Evolutionary conservation across 23 red algal species (phyloP), one percentile per base, ranked within the genome.

Genomic region (Gracilaria caudata): DNA sequence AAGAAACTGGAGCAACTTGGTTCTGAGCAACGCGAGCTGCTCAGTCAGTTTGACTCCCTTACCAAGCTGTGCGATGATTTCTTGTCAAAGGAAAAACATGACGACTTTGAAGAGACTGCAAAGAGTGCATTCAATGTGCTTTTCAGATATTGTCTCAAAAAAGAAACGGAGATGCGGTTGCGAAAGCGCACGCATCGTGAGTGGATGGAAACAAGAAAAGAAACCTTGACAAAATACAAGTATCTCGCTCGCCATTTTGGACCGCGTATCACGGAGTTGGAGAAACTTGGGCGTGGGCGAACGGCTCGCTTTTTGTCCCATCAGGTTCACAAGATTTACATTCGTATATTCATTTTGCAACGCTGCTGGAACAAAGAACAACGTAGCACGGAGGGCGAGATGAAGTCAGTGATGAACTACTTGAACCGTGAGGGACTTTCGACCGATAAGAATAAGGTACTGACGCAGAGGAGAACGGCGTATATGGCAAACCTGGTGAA

Each of bases 41-140:
- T 75, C 29, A 75, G 70, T 75, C 70, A 75, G 24, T 75, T 75
- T 47, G 70, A 75, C 70, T 75, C 70, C 4, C 70, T 75, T 4
- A 46, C 40, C 38, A 75, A 75, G 19, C 43, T 75, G 29, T 75
- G 70, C 47, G 70, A 73, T 14, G 36, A 30, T 39, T 73, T 43
- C 36, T 47, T 75, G 38, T 75, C 40, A 12, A 75, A 75, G 25
- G 43, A 75, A 21, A 75, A 75, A 29, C 70, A 75, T 19, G 40
- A 75, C 13, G 70, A 75, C 19, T 75, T 75, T 75, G 70, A 75
- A 47, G 70, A 75, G 70, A 75, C 70, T 0, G 40, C 43, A 4
- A 75, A 47, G 38, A 75, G 49, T 5, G 70, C 38, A 3, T 75
- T 75, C 26, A 9, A 33, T 7, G 70, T 75, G 23, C 26, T 46